phyloP scores from a whole-genome alignment of 495 filamentous ascomycete species.

The Aspergillus leporis region DNA sequence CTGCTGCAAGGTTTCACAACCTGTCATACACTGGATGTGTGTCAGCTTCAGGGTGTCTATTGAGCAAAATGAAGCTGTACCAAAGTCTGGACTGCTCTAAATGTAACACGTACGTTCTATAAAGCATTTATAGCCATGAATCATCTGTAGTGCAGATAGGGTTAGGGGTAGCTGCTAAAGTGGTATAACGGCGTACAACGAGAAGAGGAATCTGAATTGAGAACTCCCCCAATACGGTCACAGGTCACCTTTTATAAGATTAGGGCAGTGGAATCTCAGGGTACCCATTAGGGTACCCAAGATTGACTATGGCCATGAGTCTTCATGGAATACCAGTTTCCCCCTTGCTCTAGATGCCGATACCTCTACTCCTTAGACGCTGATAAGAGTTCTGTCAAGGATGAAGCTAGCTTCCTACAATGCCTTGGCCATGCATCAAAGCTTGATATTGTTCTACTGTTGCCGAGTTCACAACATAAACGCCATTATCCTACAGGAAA shows the following conservation, averaged over 20 bases:
- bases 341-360: too few relatives aligned
- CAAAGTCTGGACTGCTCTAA: constrained; percentile 8
- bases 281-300: too few relatives aligned
- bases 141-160: background rate
- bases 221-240: background rate
- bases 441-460: constrained; percentile 18
- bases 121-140: background rate
- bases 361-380: too few relatives aligned
- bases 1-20: constrained; percentile 12
- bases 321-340: too few relatives aligned
- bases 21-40: constrained; percentile 18
- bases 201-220: background rate
- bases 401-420: background rate
- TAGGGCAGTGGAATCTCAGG: too few relatives aligned
- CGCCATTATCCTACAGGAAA: constrained; percentile 17
- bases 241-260: background rate
- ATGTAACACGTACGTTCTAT: constrained; percentile 1
- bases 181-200: background rate
- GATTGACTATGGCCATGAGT: too few relatives aligned
- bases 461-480: constrained; percentile 18
- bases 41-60: constrained; percentile 9
- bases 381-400: too few relatives aligned
- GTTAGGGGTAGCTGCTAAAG: background rate
- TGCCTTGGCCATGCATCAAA: constrained; percentile 13
- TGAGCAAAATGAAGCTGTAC: background rate